Evolutionary conservation across 192 early-diverging fungal species (phyloP).

Genomic region (Mortierella antarctica): DNA sequence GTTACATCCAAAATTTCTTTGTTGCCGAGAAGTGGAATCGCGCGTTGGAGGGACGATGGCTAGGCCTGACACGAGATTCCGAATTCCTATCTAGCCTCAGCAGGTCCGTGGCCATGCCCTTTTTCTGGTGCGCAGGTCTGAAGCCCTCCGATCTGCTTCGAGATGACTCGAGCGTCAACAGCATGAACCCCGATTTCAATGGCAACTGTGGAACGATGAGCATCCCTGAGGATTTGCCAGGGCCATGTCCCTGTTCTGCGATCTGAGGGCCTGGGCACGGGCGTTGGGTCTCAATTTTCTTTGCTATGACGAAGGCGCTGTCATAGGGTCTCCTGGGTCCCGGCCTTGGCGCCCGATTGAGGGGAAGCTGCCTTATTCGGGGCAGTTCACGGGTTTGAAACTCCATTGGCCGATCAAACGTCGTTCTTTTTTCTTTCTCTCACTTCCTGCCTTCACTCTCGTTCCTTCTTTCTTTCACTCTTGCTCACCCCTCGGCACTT

Average conservation of each 20-base stretch:
- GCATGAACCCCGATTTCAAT: not conserved
- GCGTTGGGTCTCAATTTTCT: too few relatives aligned
- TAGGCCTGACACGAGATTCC: conserved; percentile 6
- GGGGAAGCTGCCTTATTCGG: too few relatives aligned
- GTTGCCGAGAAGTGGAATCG: not conserved
- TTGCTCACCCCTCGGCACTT: not conserved
- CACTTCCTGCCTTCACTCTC: not conserved
- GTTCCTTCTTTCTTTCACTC: not conserved
- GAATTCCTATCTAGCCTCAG: conserved; percentile 8
- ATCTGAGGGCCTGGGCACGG: too few relatives aligned
- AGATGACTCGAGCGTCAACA: too few relatives aligned
- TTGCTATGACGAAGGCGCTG: too few relatives aligned
- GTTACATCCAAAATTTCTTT: conserved; percentile 28
- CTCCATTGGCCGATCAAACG: too few relatives aligned
- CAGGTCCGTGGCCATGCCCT: not conserved
- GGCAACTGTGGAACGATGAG: too few relatives aligned
- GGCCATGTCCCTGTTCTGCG: too few relatives aligned
- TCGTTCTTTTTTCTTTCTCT: not conserved
- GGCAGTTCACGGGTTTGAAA: too few relatives aligned
- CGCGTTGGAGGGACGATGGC: not conserved
- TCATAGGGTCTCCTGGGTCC: too few relatives aligned
- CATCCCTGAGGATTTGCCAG: too few relatives aligned
- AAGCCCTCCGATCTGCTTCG: not conserved
- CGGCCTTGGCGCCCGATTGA: too few relatives aligned
- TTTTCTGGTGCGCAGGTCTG: not conserved